Conservation (phyloP, 257 asterid species). For the Nicotiana undulata region DNA sequence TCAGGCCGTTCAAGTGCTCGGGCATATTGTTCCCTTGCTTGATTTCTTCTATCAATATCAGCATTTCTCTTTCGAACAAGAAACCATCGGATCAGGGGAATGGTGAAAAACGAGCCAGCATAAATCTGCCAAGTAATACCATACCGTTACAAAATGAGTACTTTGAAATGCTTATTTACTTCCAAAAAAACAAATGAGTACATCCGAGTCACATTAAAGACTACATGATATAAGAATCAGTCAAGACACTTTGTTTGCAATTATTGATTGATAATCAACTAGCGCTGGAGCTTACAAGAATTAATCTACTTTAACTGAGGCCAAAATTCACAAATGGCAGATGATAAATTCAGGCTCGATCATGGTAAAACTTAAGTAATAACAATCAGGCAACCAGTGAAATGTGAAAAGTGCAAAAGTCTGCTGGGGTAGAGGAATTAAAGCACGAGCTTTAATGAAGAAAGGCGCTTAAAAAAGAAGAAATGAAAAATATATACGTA, state of each 20-base stretch:
- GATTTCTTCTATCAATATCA: constrained; percentile 56
- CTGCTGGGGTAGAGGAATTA: too few species aligned
- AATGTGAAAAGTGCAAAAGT: too few species aligned
- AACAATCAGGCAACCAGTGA: background rate
- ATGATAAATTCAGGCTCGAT: background rate
- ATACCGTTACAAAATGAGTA: background rate
- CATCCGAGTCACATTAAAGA: background rate
- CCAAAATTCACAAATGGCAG: background rate
- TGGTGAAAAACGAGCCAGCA: constrained; percentile 93
- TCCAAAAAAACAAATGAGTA: background rate
- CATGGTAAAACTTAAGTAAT: background rate
- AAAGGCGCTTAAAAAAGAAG: too few species aligned
- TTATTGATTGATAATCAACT: too few species aligned
- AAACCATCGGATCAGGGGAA: constrained; percentile 81
- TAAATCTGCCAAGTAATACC: constrained; percentile 58
- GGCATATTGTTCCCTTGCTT: constrained; percentile 56
- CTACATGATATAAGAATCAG: background rate
- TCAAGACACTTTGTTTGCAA: background rate
- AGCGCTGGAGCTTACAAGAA: background rate
- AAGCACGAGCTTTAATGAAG: too few species aligned
- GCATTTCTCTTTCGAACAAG: constrained; percentile 54
- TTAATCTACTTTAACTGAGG: background rate
- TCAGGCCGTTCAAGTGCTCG: constrained; percentile 73
- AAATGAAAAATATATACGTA: too few species aligned
- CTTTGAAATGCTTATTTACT: background rate